Base-by-base conservation (phyloP, 1,284 basidiomycete genomes). In the Sporisorium sorghi region DNA sequence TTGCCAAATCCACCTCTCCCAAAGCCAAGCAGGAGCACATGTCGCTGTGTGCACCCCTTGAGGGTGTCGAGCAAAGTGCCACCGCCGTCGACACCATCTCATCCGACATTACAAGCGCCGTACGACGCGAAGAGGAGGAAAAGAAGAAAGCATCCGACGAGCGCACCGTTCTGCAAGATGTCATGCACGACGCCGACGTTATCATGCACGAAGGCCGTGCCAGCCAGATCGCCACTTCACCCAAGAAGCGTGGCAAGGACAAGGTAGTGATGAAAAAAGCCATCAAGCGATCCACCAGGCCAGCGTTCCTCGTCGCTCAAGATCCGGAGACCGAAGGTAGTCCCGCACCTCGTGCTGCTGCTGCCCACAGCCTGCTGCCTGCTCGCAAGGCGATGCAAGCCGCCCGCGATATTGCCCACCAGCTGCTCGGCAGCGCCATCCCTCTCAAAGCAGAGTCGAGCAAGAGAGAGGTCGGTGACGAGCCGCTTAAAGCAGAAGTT, bases 201-300 rank as follows among this genome's bases (percentile, higher is more conserved):
- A 47, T 72, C 26, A 32, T 47, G n/a, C 59, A 66, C 51, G 69
- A 66, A 21, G 62, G 63, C 0, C 40, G 69, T 28, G 63, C 63
- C 44, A 66, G 69, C 46, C 69, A 72, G 52, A 72, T 66, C 24
- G 58, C 47, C 15, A 47, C 58, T 4, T 65, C 62, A 5, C 35
- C 58, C 15, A 66, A 72, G 63, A 72, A 66, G 59, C 52, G 54
- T 23, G 63, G 68, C 43, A 57, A 39, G 33, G 68, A 57, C 19
- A 44, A 54, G 5, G 37, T 71, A 32, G 39, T 58, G n/a, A 40
- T 33, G 26, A 71, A 65, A 37, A 71, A 71, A 51, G 49, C 58
- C 24, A 47, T 65, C 54, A 65, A 57, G 58, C 68, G 62, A 2
- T 43, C 61, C 0, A 32, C 49, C 0, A 64, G 60, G 21, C 39